Base-by-base conservation (phyloP, 2,329 filamentous ascomycete species). In the Dendrostoma leiphaemia region DNA sequence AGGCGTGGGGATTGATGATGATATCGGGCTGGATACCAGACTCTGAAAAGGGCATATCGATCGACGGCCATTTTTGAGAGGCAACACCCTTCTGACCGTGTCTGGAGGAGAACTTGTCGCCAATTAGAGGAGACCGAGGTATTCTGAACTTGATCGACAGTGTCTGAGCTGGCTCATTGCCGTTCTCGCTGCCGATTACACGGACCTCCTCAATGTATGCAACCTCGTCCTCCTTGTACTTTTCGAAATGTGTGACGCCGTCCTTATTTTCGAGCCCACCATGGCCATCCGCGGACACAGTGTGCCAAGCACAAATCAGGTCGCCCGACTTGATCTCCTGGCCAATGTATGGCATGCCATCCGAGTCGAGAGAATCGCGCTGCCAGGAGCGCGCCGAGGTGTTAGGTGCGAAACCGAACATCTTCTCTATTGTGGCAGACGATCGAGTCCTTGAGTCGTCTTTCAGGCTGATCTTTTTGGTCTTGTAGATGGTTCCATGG, bases 1-100 rank as follows among this genome's bases (percentile, higher is more conserved):
- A 99, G 67, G 94, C 94, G 80, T 99, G 94, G 37, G 94, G 94
- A 75, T 99, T 99, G 79, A 99, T 99, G 73, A 99, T 99, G 65
- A 96, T 81, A 72, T 99, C 94, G 9, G 94, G 94, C 67, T 97
- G 92, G 58, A 99, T 97, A 51, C 94, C 94, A 6, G 89, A 90
- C 74, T 99, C 94, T 3, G 90, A 91, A 74, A 97, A 99, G 3
- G 94, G 94, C 90, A 99, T 94, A 69, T 97, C 92, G 56, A 89
- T 78, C 2, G 86, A 83, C 0, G 92, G 94, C 91, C 94, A 99
- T 70, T 97, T 94, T 69, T 97, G 93, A 17, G 91, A 97, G 65
- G 83, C 87, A 48, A 97, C 94, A 84, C 94, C 94, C 74, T 99
- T 99, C 71, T 99, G 94, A 58, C 94, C 94, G 79, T 99, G 94